Evolutionary conservation across 73 alveolate genomes (phyloP).

Genomic region (Urostyla sp.): DNA sequence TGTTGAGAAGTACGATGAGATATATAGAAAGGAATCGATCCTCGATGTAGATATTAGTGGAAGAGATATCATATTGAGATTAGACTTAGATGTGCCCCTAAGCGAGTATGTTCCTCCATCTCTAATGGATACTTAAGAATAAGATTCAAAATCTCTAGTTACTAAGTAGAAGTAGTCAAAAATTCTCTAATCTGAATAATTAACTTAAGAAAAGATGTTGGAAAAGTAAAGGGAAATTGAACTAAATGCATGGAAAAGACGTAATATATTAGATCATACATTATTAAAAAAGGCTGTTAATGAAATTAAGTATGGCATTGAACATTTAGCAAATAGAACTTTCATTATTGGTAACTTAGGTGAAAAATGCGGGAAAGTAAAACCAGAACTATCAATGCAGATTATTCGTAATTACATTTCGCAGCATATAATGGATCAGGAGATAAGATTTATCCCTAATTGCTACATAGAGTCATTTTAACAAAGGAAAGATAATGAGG

Average conservation of each 20-base stretch:
- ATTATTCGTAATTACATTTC: constrained; percentile 49
- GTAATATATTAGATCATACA: constrained; percentile 60
- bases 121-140: background rate
- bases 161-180: no score
- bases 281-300: constrained; percentile 63
- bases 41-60: constrained; percentile 76
- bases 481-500: constrained; percentile 72
- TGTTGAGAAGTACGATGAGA: constrained; percentile 54
- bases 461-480: constrained; percentile 57
- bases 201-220: no score
- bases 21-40: constrained; percentile 55
- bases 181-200: no score
- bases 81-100: constrained; percentile 80
- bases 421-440: constrained; percentile 61
- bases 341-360: constrained; percentile 69
- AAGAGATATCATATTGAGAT: constrained; percentile 73
- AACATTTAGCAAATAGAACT: constrained; percentile 73
- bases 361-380: constrained; percentile 56
- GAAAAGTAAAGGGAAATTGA: no score
- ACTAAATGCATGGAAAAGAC: constrained; percentile 43
- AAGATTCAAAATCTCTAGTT: constrained; percentile 6
- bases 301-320: constrained; percentile 67
- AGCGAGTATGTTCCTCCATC: constrained; percentile 55
- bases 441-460: constrained; percentile 66
- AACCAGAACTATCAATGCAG: constrained; percentile 67